phyloP scores from a whole-genome alignment of 768 basidiomycete species.

The Mycena metata region DNA sequence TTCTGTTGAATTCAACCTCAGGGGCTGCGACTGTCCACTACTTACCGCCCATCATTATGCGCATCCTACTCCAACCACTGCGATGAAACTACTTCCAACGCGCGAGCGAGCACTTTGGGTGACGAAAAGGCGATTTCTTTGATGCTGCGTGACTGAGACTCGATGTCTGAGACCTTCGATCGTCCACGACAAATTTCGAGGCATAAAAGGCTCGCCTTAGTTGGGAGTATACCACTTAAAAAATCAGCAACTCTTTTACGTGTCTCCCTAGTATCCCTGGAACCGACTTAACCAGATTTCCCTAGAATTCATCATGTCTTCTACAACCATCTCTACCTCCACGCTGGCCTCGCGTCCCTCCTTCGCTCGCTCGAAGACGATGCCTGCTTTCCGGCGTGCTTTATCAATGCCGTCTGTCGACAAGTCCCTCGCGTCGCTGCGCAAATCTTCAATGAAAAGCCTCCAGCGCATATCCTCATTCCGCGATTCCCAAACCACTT shows the following conservation, averaged over 20 bases:
- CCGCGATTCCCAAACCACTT: not conserved
- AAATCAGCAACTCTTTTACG: not conserved
- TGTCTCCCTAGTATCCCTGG: not conserved
- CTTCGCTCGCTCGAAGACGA: constrained; percentile 15
- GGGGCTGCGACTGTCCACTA: too few relatives aligned
- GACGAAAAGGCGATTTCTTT: not conserved
- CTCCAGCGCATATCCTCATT: constrained; percentile 21
- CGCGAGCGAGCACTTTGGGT: not conserved
- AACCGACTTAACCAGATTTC: not conserved
- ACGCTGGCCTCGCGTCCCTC: constrained; percentile 10
- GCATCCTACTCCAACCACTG: not conserved
- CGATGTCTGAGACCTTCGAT: constrained; percentile 22
- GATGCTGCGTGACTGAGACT: not conserved
- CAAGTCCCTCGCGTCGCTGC: constrained; percentile 12
- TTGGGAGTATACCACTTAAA: not conserved
- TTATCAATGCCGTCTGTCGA: constrained; percentile 6
- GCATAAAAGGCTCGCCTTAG: constrained; percentile 15
- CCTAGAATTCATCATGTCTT: constrained; percentile 1
- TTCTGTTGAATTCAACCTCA: not conserved
- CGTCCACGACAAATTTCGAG: constrained; percentile 15
- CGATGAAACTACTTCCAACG: not conserved
- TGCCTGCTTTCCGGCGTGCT: constrained; percentile 22
- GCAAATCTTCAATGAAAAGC: constrained; percentile 16
- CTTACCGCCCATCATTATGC: constrained; percentile 4
- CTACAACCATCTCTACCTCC: not conserved